Conservation (phyloP, 352 stramenopile species). For the Elongisporangium senticosum region DNA sequence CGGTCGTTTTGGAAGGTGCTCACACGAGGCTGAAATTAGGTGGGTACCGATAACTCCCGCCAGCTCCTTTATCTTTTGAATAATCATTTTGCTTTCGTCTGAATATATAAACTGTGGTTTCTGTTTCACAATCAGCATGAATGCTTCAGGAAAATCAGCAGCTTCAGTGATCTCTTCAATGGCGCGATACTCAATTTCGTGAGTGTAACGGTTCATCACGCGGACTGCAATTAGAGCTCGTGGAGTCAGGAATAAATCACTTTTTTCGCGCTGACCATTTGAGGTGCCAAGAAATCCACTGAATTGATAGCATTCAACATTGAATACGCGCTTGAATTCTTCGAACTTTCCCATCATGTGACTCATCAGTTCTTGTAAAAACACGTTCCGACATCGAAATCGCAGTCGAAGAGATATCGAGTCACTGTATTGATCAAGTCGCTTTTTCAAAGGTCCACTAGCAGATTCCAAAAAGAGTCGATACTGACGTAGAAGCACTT, state of each 20-base stretch:
- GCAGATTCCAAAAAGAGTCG: slow-evolving; percentile 61
- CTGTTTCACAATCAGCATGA: slow-evolving; percentile 53
- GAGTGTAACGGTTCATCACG: slow-evolving; percentile 59
- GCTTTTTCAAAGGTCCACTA: slow-evolving; percentile 51
- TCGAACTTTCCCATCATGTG: slow-evolving; percentile 73
- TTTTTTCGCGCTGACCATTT: slow-evolving; percentile 70
- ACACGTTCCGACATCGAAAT: slow-evolving; percentile 70
- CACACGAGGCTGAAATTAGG: slow-evolving; percentile 20
- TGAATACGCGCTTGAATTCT: slow-evolving; percentile 68
- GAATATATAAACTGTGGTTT: slow-evolving; percentile 76
- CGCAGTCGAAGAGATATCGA: slow-evolving; percentile 61
- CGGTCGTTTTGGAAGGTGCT: slow-evolving; percentile 55
- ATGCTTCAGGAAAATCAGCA: slow-evolving; percentile 38
- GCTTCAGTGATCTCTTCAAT: slow-evolving; percentile 52
- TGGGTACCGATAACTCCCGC: slow-evolving; percentile 64
- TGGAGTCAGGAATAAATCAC: slow-evolving; percentile 62
- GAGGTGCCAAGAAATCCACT: slow-evolving; percentile 64
- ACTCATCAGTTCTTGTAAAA: slow-evolving; percentile 81
- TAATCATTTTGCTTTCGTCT: slow-evolving; percentile 45
- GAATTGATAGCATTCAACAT: slow-evolving; percentile 66
- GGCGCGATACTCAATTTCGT: slow-evolving; percentile 68
- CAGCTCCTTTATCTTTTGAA: slow-evolving; percentile 57
- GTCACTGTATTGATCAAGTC: slow-evolving; percentile 56
- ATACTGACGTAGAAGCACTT: slow-evolving; percentile 69
- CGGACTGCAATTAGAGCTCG: slow-evolving; percentile 57